These are phyloP conservation scores for Apiospora hydei DNA, from an alignment of 2,329 filamentous ascomycete genomes.

Conservation along the genomic window DNA sequence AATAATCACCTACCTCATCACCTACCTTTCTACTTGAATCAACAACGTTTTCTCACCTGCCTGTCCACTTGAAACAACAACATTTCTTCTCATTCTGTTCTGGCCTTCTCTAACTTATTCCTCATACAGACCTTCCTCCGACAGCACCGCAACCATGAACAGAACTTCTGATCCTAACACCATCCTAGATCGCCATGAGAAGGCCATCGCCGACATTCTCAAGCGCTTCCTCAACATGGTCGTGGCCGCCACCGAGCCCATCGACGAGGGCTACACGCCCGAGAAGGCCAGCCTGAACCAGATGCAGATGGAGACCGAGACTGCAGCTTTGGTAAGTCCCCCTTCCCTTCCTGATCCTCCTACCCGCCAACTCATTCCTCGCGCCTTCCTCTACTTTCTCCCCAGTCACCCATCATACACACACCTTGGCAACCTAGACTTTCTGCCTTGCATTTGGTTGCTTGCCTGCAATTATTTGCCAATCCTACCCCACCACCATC, in stretches of 20 bases:
- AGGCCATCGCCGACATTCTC: slow-evolving; percentile 53
- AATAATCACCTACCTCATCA: background rate
- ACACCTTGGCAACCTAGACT: background rate
- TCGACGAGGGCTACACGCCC: slow-evolving; percentile 43
- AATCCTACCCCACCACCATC: background rate
- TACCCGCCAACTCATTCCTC: background rate
- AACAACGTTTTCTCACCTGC: background rate
- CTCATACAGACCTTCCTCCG: background rate
- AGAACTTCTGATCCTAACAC: slow-evolving; percentile 25
- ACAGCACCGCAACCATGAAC: background rate
- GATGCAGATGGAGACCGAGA: slow-evolving; percentile 49
- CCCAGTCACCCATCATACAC: background rate
- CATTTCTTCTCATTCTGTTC: background rate
- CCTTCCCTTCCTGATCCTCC: background rate
- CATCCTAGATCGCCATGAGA: slow-evolving; percentile 53
- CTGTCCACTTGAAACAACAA: background rate
- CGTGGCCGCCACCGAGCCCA: slow-evolving; percentile 44
- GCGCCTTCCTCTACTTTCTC: background rate
- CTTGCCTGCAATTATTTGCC: too few species aligned
- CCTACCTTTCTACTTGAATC: background rate
- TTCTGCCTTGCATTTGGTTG: too few species aligned
- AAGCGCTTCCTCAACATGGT: slow-evolving; percentile 53
- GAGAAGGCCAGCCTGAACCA: slow-evolving; percentile 49
- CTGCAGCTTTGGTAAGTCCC: slow-evolving; percentile 45
- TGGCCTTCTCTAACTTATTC: background rate